Evolutionary conservation across 257 asterid species (phyloP).

Genomic region (Verbascum thapsus): DNA sequence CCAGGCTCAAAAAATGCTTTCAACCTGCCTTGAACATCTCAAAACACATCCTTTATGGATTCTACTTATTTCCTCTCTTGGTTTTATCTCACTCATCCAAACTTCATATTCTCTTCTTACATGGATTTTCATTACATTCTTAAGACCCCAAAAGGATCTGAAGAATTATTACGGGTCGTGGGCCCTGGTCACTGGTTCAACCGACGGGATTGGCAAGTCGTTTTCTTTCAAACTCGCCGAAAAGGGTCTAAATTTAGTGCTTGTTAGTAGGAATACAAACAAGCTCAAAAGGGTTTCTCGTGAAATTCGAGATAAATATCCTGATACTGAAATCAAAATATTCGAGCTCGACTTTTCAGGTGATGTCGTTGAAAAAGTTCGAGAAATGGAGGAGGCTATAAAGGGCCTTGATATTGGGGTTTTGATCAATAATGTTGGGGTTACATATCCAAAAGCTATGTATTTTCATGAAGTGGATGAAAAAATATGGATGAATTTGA

Average conservation of each 20-base stretch:
- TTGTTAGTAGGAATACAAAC: conserved; percentile 49
- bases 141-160: conserved; percentile 56
- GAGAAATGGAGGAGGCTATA: conserved; percentile 34
- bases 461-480: conserved; percentile 75
- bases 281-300: conserved; percentile 48
- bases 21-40: conserved; percentile 34
- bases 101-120: conserved; percentile 31
- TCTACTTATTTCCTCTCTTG: conserved; percentile 48
- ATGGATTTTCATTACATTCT: conserved; percentile 46
- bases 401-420: conserved; percentile 72
- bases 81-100: conserved; percentile 43
- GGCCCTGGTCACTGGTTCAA: conserved; percentile 85
- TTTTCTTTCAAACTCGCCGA: conserved; percentile 72
- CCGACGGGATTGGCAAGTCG: conserved; percentile 84
- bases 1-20: conserved; percentile 31
- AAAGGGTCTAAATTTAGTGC: conserved; percentile 62
- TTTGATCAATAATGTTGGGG: conserved; percentile 82
- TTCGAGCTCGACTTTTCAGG: conserved; percentile 54
- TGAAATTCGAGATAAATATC: conserved; percentile 44
- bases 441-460: conserved; percentile 70
- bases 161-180: conserved; percentile 62
- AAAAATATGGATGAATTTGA: conserved; percentile 55
- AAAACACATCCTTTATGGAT: conserved; percentile 47
- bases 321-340: conserved; percentile 27
- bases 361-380: conserved; percentile 25